Conservation (phyloP, 768 basidiomycete species). For the Clavaria fumosa region DNA sequence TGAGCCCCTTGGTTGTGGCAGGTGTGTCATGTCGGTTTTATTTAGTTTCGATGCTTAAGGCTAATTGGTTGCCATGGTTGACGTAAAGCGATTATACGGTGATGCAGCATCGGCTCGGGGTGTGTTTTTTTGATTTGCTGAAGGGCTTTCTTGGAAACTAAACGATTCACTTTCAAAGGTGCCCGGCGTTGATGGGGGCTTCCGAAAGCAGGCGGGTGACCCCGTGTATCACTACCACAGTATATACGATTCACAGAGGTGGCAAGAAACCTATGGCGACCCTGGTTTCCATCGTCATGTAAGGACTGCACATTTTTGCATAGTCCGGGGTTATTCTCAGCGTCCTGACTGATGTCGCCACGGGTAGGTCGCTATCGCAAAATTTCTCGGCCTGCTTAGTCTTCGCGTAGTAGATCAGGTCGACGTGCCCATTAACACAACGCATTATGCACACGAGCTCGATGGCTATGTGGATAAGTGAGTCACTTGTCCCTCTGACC, state of each 20-base stretch:
- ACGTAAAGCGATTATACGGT: no score
- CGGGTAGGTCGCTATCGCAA: slow-evolving; percentile 45
- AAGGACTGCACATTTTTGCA: slow-evolving; percentile 12
- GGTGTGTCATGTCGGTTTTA: no score
- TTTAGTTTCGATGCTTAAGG: no score
- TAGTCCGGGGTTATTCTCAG: no score
- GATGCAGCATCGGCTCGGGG: no score
- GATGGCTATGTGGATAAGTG: slow-evolving; percentile 11
- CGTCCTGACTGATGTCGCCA: neutral
- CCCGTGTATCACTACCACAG: slow-evolving; percentile 67
- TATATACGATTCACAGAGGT: slow-evolving; percentile 56
- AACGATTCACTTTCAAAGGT: no score
- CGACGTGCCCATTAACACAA: slow-evolving; percentile 60
- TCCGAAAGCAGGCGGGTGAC: slow-evolving; percentile 29
- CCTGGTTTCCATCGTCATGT: slow-evolving; percentile 64
- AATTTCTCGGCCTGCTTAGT: slow-evolving; percentile 46
- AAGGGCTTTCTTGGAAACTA: no score
- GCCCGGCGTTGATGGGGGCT: no score
- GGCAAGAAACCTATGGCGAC: slow-evolving; percentile 66
- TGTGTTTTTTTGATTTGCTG: no score
- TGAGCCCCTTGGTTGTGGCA: no score
- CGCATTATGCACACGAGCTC: slow-evolving; percentile 51
- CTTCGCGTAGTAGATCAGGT: slow-evolving; percentile 51
- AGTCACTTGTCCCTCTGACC: neutral
- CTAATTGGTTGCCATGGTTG: no score